Percentiles rank a stretch among this genome's conserved stretches.
Conservation (phyloP, 495 filamentous ascomycete genomes). For the Penicillium goetzii region DNA sequence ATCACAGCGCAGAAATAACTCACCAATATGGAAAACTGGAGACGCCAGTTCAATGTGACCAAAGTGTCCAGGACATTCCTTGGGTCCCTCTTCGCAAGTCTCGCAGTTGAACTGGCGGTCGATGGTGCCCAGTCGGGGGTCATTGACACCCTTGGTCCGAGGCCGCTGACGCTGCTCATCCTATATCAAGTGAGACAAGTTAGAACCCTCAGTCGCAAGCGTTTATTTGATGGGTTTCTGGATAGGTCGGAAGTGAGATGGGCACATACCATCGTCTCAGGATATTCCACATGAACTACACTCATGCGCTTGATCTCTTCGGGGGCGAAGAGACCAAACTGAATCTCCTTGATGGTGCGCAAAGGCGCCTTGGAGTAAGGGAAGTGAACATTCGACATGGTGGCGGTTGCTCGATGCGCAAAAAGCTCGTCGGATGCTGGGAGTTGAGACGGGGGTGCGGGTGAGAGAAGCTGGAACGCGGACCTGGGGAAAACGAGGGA, state of each 20-base stretch:
- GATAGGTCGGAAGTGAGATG: constrained; percentile 2
- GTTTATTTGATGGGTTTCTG: constrained; percentile 9
- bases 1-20: constrained; percentile 29
- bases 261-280: constrained; percentile 84
- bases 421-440: constrained; percentile 18
- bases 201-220: constrained; percentile 22
- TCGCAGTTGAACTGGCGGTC: constrained; percentile 92
- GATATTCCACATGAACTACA: constrained; percentile 88
- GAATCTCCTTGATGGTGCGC: constrained; percentile 95
- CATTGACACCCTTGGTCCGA: constrained; percentile 86
- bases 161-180: constrained; percentile 89
- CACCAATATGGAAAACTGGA: constrained; percentile 87
- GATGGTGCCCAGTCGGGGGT: constrained; percentile 91
- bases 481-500: constrained; percentile 22
- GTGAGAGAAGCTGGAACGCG: constrained; percentile 5
- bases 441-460: constrained; percentile 19
- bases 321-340: constrained; percentile 94
- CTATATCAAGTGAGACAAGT: constrained; percentile 38
- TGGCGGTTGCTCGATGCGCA: constrained; percentile 42
- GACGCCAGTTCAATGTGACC: constrained; percentile 95
- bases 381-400: constrained; percentile 93
- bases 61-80: constrained; percentile 95
- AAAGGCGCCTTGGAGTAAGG: constrained; percentile 91
- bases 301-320: constrained; percentile 99
- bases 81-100: constrained; percentile 92